Base-by-base conservation (phyloP, 2,329 filamentous ascomycete genomes). In the Microsporum ferrugineum region DNA sequence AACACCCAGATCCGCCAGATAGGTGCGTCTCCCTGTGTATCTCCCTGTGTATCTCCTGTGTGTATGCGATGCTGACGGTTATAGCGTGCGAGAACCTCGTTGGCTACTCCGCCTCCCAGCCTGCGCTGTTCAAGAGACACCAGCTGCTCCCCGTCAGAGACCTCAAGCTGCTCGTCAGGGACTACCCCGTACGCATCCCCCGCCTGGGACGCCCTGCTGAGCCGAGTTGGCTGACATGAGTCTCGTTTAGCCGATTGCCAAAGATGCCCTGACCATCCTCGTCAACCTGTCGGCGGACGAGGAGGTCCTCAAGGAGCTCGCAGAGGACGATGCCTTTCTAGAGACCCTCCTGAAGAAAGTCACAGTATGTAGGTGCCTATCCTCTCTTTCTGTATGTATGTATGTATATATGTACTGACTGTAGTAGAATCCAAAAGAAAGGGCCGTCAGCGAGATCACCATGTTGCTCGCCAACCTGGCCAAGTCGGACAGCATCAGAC, bases 401-500 rank as follows among this genome's bases (percentile, higher is more conserved):
- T 1, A 23, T 23, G 17, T 23, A 23, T 23, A 1, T 23, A 23
- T 23, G 17, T 60, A 8, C 34, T 29, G 38, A 58, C 5, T 58
- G n/a, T 58, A 10, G 45, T 43, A 76, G 72, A 72, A 72, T 58
- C 64, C 61, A 2, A 84, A 87, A 59, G 92, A 97, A 71, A 81
- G 83, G 34, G 91, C 91, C 70, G 90, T 89, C 59, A 88, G 96
- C 70, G 82, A 94, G 45, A 77, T 95, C 53, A 85, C 90, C 53
- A 97, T 96, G 91, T 82, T 99, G 12, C 81, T 97, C 29, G 91
- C 94, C 72, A 99, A 99, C 71, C 79, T 99, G 59, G 83, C 86
- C 62, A 97, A 97, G 76, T 87, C 83, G 63, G 85, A 92, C 66
- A 80, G 80, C 4, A 74, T 96, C 61, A 87, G 87, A 65, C 80